A percentile compares a stretch with the other conserved stretches of the same genome.
These are phyloP conservation scores for Harringtonia lauricola DNA, from an alignment of 2,329 filamentous ascomycete species.

Conservation along the genomic window DNA sequence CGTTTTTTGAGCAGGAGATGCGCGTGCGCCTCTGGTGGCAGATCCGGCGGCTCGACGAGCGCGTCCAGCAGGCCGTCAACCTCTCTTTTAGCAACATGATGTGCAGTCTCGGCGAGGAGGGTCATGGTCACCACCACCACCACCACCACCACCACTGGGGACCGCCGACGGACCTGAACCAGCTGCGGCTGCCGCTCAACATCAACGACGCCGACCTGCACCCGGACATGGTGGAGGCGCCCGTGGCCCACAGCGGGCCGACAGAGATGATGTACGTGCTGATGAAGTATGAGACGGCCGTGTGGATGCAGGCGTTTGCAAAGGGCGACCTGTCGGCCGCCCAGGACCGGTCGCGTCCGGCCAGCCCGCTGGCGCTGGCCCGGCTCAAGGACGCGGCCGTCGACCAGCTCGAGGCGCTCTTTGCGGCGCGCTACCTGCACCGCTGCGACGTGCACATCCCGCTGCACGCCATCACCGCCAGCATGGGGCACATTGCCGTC, in stretches of 20 bases:
- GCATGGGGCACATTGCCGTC: conserved; percentile 15
- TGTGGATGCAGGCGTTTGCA: conserved; percentile 15
- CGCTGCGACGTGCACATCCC: conserved; percentile 18
- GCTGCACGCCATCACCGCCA: conserved; percentile 14
- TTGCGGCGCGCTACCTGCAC: conserved; percentile 12
- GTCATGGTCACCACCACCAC: conserved; percentile 27
- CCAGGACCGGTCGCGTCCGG: not conserved
- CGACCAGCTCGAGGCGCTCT: conserved; percentile 17
- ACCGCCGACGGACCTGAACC: conserved; percentile 13
- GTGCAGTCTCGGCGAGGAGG: not conserved
- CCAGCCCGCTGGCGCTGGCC: conserved; percentile 4
- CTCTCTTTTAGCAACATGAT: not conserved
- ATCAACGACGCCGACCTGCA: conserved; percentile 42
- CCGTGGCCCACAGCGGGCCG: conserved; percentile 35
- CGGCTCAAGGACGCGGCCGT: conserved; percentile 14
- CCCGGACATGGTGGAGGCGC: conserved; percentile 36
- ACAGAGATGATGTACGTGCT: conserved; percentile 42
- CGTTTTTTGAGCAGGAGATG: conserved; percentile 42
- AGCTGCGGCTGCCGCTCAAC: conserved; percentile 44
- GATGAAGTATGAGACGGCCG: conserved; percentile 19
- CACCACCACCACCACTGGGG: too few species aligned
- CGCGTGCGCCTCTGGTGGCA: conserved; percentile 43
- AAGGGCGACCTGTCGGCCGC: not conserved
- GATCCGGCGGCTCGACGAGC: conserved; percentile 38
- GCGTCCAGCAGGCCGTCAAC: conserved; percentile 13